A percentile compares a stretch with the other conserved stretches of the same genome.
These are phyloP conservation scores for Lodderomyces beijingensis DNA, from an alignment of 1,139 yeast genomes.

Conservation along the genomic window DNA sequence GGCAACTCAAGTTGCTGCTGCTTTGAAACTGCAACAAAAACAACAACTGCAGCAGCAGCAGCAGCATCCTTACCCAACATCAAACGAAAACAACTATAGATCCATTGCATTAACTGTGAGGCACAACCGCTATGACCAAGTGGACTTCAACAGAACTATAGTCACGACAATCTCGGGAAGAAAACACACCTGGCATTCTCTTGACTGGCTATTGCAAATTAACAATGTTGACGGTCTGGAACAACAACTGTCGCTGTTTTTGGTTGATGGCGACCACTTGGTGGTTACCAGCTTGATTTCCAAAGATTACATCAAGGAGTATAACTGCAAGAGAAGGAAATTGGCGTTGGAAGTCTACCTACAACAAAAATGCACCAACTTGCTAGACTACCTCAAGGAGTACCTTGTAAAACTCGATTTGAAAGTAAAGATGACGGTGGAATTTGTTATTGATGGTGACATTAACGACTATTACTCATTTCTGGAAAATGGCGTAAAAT, in stretches of 20 bases:
- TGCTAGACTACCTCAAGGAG: conserved; percentile 36
- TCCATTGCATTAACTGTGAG: conserved; percentile 37
- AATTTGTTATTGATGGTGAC: conserved; percentile 37
- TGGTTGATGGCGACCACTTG: conserved; percentile 37
- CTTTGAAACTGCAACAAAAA: conserved; percentile 4
- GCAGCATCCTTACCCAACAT: conserved; percentile 23
- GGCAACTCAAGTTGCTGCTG: conserved; percentile 9
- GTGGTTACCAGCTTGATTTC: conserved; percentile 40
- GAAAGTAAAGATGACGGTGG: conserved; percentile 49
- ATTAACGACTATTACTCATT: no score
- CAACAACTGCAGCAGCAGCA: conserved; percentile 6
- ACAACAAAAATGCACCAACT: conserved; percentile 33
- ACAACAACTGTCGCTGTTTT: conserved; percentile 21
- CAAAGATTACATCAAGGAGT: conserved; percentile 19
- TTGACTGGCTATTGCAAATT: conserved; percentile 33
- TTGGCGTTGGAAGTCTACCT: conserved; percentile 26
- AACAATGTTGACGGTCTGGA: conserved; percentile 4
- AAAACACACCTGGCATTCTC: conserved; percentile 42
- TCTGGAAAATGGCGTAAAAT: conserved; percentile 29
- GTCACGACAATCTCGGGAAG: conserved; percentile 39
- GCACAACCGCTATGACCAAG: conserved; percentile 27
- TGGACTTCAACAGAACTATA: conserved; percentile 25
- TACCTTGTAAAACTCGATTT: conserved; percentile 18
- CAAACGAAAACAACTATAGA: conserved; percentile 40
- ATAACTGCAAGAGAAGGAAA: conserved; percentile 12